Base-by-base conservation (phyloP, 306 rosid genomes). In the Prosopis cineraria region DNA sequence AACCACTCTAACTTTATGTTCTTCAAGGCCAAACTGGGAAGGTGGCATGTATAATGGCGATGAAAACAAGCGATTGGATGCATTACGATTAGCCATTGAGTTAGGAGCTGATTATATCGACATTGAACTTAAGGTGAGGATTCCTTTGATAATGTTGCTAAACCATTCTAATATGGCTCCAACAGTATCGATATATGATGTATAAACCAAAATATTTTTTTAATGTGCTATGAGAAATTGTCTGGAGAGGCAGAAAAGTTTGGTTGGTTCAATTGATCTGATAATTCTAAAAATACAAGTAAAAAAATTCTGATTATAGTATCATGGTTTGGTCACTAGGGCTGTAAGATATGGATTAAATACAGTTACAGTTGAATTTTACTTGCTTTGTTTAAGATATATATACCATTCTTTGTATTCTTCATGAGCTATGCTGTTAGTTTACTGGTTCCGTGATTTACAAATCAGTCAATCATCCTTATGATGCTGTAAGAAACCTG, bases 21-120 rank as follows among this genome's bases (percentile, higher is more conserved):
- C 71, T 79, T 44, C 75, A 69, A 91, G 98, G 85, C 98, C 98
- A 9, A 87, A 40, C 25, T 93, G 97, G 98, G 97, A 91, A 78
- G 97, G 97, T 48, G 98, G 98, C 59, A 84, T 56, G 82, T 93
- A 93, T 64, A 91, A 87, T 74, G 98, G 98, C 24, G 93, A 93
- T 71, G 98, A 93, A 73, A 90, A 87, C 40, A 50, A 70, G 45
- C 90, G 98, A 20, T 77, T 79, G 79, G 90, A 91, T 74, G 91
- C 81, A 9, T 91, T 93, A 22, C 86, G 88, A 47, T 85, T 91
- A 67, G 97, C 96, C 17, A 80, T 91, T 86, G 93, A 93, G 72
- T 78, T 88, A 16, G 98, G 97, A 72, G 97, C 98, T 60, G 96
- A 90, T 86, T 93, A 88, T 84, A 72, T 93, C 27, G 98, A 93